Evolutionary conservation across 805 yeast species (phyloP).

Genomic region (Lachancea dasiensis): DNA sequence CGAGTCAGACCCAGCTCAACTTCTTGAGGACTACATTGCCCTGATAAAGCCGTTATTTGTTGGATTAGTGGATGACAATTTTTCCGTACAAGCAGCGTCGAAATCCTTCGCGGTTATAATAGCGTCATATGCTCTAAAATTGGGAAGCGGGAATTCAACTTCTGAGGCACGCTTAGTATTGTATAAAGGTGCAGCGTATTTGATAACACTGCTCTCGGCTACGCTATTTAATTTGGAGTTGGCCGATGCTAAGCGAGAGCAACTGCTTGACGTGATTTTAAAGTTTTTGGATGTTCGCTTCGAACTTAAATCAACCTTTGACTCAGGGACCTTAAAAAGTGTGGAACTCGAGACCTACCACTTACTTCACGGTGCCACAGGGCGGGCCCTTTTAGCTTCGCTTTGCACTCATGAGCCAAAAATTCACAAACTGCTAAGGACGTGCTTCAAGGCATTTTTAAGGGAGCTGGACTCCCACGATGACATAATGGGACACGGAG

Average conservation of each 20-base stretch:
- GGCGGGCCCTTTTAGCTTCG: constrained; percentile 46
- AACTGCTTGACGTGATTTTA: constrained; percentile 36
- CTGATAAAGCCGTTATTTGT: constrained; percentile 36
- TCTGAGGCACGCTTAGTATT: constrained; percentile 32
- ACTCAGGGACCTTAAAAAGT: constrained; percentile 18
- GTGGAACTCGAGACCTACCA: constrained; percentile 30
- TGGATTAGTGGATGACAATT: constrained; percentile 36
- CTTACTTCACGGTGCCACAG: constrained; percentile 37
- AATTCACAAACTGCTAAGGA: constrained; percentile 42
- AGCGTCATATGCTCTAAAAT: constrained; percentile 26
- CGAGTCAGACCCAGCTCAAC: constrained; percentile 12
- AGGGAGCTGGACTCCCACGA: constrained; percentile 26
- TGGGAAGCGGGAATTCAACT: constrained; percentile 24
- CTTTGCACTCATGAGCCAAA: constrained; percentile 47
- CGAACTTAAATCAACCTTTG: constrained; percentile 26
- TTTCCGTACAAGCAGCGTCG: constrained; percentile 32
- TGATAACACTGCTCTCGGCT: constrained; percentile 36
- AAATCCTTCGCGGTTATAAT: constrained; percentile 34
- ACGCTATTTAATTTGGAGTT: constrained; percentile 29
- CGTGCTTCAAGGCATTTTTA: constrained; percentile 32
- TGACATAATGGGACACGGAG: constrained; percentile 20
- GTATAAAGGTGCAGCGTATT: constrained; percentile 26
- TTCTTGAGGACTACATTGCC: constrained; percentile 24
- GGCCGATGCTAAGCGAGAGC: constrained; percentile 30
- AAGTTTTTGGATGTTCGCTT: constrained; percentile 36